Base-by-base conservation (phyloP, 177 flowering plant species). In the Vitis hybrid region DNA sequence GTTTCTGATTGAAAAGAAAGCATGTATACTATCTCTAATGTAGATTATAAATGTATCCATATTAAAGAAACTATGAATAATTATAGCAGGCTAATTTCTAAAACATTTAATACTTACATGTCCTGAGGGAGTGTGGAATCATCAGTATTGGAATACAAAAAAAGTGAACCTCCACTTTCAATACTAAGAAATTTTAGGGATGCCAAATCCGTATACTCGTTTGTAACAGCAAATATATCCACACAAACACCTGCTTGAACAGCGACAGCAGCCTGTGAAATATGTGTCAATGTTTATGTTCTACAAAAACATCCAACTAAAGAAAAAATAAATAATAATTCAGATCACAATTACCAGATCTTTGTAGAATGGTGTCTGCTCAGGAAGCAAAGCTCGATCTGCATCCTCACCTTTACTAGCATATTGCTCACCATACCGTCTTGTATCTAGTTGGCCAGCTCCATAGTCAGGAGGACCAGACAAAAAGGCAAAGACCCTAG, bases 381-480 rank as follows among this genome's bases (percentile, higher is more conserved):
- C 98, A 50, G 99, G 99, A 75, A 96, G 97, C 73, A 96, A 84
- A 77, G 99, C 99, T 70, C 85, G 97, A 68, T 96, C 99, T 51
- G 99, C 99, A 87, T 96, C 99, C 83, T 91, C 99, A 77, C 99
- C 84, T 82, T 85, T 96, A 79, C 99, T 96, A 61, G 99, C 99
- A 84, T 96, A 96, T 76, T 96, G 99, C 78, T 96, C 99, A 66
- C 99, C 99, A 71, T 96, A 96, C 56, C 98, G 82, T 74, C 87
- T 82, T 15, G 98, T 91, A 79, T 96, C 99, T 31, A 96, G 86
- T 66, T 91, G 97, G 64, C 99, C 99, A 77, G 97, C 84, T 80
- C 99, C 99, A 86, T 83, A 89, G 86, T 96, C 99, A 78, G 99
- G 99, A 79, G 98, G 93, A 55, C 99, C 99, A 71, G 99, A 96